Evolutionary conservation across 148 eudicot species (phyloP).

Genomic region (Arbutus unedo): DNA sequence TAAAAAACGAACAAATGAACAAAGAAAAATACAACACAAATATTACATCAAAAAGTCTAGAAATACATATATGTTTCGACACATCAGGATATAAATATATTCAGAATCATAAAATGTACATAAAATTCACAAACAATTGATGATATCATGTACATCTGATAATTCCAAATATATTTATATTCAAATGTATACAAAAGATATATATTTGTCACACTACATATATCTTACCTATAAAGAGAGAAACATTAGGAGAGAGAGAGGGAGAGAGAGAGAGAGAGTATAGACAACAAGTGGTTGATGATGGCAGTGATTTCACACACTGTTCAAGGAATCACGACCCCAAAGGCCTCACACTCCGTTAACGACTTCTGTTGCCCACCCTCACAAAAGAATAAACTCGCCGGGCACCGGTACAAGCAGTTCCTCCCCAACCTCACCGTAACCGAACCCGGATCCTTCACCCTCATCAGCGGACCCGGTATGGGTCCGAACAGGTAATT

Average conservation of each 20-base stretch:
- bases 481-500: constrained; percentile 74
- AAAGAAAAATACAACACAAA: neutral
- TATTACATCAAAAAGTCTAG: neutral
- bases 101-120: too few relatives aligned
- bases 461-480: constrained; percentile 55
- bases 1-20: neutral
- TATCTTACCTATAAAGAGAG: neutral
- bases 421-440: constrained; percentile 58
- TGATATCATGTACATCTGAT: too few relatives aligned
- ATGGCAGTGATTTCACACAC: neutral
- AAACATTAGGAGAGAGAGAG: constrained; percentile 2
- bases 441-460: constrained; percentile 47
- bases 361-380: constrained; percentile 74
- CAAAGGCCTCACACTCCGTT: constrained; percentile 53
- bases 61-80: too few relatives aligned
- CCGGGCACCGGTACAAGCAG: constrained; percentile 75
- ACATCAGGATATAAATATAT: too few relatives aligned
- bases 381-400: constrained; percentile 53
- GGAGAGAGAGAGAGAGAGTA: neutral
- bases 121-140: too few relatives aligned
- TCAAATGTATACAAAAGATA: too few relatives aligned
- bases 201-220: neutral
- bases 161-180: too few relatives aligned
- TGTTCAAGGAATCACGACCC: constrained; percentile 57
- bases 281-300: neutral